Conservation (phyloP, 2,329 filamentous ascomycete species). For the Hortaea sp. region DNA sequence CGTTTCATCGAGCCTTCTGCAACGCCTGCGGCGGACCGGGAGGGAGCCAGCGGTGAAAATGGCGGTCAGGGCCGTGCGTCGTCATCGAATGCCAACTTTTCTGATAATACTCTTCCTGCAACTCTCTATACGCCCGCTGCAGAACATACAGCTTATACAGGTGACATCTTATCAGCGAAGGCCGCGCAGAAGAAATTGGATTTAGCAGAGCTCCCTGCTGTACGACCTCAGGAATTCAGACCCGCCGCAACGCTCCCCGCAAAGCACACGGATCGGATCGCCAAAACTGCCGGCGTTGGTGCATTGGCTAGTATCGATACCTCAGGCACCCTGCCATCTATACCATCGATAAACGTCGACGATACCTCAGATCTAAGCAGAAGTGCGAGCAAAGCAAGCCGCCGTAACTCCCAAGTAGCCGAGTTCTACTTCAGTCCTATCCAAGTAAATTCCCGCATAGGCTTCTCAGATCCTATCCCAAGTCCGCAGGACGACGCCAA, state of each 20-base stretch:
- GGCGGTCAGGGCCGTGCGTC: not conserved
- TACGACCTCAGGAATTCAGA: not conserved
- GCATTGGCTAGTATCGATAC: not conserved
- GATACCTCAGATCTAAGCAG: no score
- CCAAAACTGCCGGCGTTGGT: not conserved
- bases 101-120: no score
- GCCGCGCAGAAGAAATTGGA: not conserved
- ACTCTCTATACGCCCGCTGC: no score
- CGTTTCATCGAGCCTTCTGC: not conserved
- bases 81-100: not conserved
- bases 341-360: not conserved
- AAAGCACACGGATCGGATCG: not conserved
- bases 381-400: not conserved
- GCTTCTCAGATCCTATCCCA: constrained; percentile 13
- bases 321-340: not conserved
- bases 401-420: constrained; percentile 1
- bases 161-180: not conserved
- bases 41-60: not conserved
- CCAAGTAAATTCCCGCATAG: constrained; percentile 13
- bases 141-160: not conserved
- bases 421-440: constrained; percentile 20
- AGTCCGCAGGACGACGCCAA: not conserved
- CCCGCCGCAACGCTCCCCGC: not conserved
- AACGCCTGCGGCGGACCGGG: not conserved
- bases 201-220: not conserved